phyloP scores from a whole-genome alignment of 2,329 filamentous ascomycete species.

The Venturia nashicola region DNA sequence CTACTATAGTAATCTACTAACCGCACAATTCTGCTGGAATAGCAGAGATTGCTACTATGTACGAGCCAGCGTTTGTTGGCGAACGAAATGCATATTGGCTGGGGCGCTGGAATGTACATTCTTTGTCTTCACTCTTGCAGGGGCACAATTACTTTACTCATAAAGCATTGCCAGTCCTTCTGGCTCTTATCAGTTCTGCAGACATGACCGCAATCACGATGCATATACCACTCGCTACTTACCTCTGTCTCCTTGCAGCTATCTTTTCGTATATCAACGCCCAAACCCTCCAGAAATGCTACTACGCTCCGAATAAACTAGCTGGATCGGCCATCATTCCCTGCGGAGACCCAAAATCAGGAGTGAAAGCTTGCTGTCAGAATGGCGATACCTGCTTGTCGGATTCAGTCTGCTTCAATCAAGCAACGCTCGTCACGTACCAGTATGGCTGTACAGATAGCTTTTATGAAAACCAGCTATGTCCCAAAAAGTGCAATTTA shows the following conservation, averaged over 20 bases:
- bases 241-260: background rate
- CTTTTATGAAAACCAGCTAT: background rate
- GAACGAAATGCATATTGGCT: background rate
- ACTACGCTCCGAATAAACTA: background rate
- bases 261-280: background rate
- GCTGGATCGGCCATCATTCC: background rate
- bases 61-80: background rate
- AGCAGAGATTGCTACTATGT: background rate
- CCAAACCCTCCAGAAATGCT: background rate
- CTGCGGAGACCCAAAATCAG: background rate
- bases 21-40: background rate
- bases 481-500: background rate
- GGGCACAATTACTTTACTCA: background rate
- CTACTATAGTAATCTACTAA: background rate
- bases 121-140: background rate
- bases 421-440: background rate
- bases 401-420: background rate
- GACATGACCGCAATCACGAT: background rate
- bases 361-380: background rate
- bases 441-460: background rate
- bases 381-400: background rate
- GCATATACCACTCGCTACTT: background rate
- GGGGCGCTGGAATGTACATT: background rate
- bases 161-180: background rate
- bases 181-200: background rate